Evolutionary conservation across 768 basidiomycete genomes (phyloP).

Genomic region (Lepiota subincarnata): DNA sequence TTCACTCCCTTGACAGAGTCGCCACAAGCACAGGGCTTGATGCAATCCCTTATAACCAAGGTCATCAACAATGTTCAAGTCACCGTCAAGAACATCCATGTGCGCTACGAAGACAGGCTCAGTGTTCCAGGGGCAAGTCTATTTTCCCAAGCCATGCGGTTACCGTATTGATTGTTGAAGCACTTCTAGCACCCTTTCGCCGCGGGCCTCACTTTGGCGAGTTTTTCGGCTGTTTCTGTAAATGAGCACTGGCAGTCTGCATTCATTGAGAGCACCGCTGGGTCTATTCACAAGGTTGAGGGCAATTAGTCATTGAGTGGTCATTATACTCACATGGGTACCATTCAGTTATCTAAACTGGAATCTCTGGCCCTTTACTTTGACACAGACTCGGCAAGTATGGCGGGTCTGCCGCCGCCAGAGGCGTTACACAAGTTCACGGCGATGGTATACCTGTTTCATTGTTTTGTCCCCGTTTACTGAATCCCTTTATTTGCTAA

Average conservation of each 20-base stretch:
- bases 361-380: slow-evolving; percentile 90
- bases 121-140: slow-evolving; percentile 84
- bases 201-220: slow-evolving; percentile 81
- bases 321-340: slow-evolving; percentile 4
- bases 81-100: slow-evolving; percentile 91
- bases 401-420: slow-evolving; percentile 61
- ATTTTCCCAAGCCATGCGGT: neutral
- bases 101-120: slow-evolving; percentile 93
- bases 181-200: slow-evolving; percentile 83
- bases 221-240: slow-evolving; percentile 87
- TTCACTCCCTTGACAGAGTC: slow-evolving; percentile 34
- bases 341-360: slow-evolving; percentile 70
- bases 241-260: slow-evolving; percentile 84
- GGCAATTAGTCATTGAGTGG: neutral
- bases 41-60: slow-evolving; percentile 80
- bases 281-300: slow-evolving; percentile 83
- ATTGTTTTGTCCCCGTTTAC: neutral
- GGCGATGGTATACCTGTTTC: slow-evolving; percentile 50
- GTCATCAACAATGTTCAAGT: slow-evolving; percentile 96
- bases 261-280: slow-evolving; percentile 86
- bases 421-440: slow-evolving; percentile 73
- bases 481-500: neutral
- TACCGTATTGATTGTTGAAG: slow-evolving; percentile 1
- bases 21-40: slow-evolving; percentile 78
- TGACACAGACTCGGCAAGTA: slow-evolving; percentile 83